Percentiles rank a stretch among this genome's conserved stretches.
Conservation (phyloP, 257 asterid genomes). For the Solanum pimpinellifolium region DNA sequence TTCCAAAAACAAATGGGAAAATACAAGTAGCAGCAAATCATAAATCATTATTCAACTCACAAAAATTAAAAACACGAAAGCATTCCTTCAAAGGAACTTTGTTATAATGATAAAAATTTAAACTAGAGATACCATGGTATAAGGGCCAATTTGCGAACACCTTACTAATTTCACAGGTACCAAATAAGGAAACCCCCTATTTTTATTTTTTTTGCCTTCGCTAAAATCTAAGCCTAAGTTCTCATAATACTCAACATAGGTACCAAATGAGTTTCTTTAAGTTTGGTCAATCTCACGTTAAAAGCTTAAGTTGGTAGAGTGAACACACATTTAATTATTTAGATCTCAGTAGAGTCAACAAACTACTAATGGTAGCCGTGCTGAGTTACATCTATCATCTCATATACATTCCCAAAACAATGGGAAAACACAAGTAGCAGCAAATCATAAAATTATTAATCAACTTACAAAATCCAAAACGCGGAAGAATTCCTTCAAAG, state of each 20-base stretch:
- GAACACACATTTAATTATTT: not conserved
- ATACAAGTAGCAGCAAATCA: not conserved
- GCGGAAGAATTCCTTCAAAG: not conserved
- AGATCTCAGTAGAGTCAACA: not conserved
- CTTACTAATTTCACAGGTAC: not conserved
- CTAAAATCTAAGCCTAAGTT: not conserved
- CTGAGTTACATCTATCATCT: not conserved
- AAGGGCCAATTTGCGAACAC: not conserved
- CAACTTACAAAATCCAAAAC: not conserved
- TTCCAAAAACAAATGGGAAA: not conserved
- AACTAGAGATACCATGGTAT: not conserved
- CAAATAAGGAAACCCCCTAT: not conserved
- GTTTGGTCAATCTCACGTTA: not conserved
- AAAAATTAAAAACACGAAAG: not conserved
- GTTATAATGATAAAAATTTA: not conserved
- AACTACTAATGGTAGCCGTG: not conserved
- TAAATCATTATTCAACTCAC: not conserved
- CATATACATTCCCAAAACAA: not conserved
- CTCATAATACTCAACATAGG: not conserved
- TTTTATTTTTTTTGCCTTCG: not conserved
- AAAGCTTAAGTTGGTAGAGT: not conserved
- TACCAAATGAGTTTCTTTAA: not conserved
- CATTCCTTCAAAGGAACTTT: not conserved
- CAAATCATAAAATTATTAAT: not conserved
- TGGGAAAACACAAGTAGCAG: not conserved